These are phyloP conservation scores for Aulographum hederae DNA, from an alignment of 2,329 filamentous ascomycete genomes.

Conservation along the genomic window DNA sequence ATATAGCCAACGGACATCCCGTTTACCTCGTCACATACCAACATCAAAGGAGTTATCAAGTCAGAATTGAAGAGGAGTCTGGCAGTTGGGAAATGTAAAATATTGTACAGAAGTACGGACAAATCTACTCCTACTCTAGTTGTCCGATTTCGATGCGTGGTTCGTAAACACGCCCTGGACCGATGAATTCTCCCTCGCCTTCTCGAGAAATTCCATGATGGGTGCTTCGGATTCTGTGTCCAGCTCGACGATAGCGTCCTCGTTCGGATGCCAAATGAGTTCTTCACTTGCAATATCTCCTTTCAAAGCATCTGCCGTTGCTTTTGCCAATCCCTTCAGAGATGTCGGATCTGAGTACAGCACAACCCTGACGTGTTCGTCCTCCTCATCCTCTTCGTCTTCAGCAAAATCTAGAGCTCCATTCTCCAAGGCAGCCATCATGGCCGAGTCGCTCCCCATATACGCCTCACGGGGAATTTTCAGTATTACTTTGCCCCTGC, in stretches of 20 bases:
- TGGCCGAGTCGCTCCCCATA: too few relatives aligned
- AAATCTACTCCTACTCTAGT: too few relatives aligned
- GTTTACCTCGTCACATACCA: too few relatives aligned
- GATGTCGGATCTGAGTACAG: slow-evolving; percentile 51
- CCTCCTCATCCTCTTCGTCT: slow-evolving; percentile 59
- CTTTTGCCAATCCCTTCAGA: slow-evolving; percentile 44
- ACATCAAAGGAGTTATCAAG: too few relatives aligned
- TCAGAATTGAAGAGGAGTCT: too few relatives aligned
- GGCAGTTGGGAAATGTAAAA: too few relatives aligned
- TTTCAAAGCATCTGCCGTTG: slow-evolving; percentile 42
- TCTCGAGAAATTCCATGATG: slow-evolving; percentile 40
- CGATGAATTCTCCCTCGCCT: slow-evolving; percentile 47
- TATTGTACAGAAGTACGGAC: too few relatives aligned
- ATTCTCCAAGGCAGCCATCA: slow-evolving; percentile 25
- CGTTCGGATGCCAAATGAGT: slow-evolving; percentile 71
- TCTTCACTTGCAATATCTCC: slow-evolving; percentile 56
- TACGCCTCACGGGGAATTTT: too few relatives aligned
- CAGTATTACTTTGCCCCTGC: slow-evolving; percentile 58
- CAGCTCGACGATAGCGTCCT: slow-evolving; percentile 60
- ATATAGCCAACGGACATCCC: too few relatives aligned
- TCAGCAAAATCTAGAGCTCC: slow-evolving; percentile 66
- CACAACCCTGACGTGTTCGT: slow-evolving; percentile 47
- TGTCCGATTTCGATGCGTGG: too few relatives aligned
- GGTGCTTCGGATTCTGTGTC: slow-evolving; percentile 34
- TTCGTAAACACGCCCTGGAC: slow-evolving; percentile 73